Conservation (phyloP, 169 alveolate species). For the Plasmodium gonderi region DNA sequence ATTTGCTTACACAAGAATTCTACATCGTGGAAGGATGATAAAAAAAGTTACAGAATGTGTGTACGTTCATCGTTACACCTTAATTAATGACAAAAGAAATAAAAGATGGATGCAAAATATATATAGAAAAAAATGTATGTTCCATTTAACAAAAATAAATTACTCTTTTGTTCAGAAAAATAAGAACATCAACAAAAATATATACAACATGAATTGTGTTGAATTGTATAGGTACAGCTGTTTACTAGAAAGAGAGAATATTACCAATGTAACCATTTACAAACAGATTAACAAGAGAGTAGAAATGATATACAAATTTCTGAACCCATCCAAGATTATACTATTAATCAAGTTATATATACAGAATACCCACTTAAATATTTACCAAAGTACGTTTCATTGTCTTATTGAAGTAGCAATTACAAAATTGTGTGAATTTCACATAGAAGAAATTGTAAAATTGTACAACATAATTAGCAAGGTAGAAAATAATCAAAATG, state of each 20-base stretch:
- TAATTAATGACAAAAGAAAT: neutral
- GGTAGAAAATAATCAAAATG: constrained; percentile 51
- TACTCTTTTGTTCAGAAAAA: constrained; percentile 46
- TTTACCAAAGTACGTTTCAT: constrained; percentile 36
- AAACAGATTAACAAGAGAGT: constrained; percentile 73
- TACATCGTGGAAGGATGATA: constrained; percentile 1
- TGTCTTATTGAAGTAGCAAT: constrained; percentile 64
- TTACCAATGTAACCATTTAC: constrained; percentile 45
- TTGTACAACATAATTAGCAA: constrained; percentile 62
- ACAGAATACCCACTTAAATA: constrained; percentile 45
- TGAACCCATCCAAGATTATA: constrained; percentile 54
- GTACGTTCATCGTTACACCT: neutral
- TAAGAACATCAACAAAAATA: constrained; percentile 52
- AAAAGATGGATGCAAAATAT: neutral
- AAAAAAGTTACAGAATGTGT: neutral
- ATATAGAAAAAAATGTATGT: neutral
- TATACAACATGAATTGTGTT: constrained; percentile 66
- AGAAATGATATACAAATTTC: constrained; percentile 73
- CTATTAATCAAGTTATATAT: constrained; percentile 58
- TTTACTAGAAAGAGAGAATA: constrained; percentile 35
- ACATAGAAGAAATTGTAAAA: constrained; percentile 49
- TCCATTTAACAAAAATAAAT: constrained; percentile 27
- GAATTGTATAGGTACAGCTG: constrained; percentile 60
- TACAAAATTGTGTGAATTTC: constrained; percentile 40
- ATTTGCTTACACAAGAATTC: too few species aligned